Percentiles rank a stretch among this genome's conserved stretches.
Evolutionary conservation across 345 rosid genomes (phyloP).

Genomic region (Limnanthes douglasii): DNA sequence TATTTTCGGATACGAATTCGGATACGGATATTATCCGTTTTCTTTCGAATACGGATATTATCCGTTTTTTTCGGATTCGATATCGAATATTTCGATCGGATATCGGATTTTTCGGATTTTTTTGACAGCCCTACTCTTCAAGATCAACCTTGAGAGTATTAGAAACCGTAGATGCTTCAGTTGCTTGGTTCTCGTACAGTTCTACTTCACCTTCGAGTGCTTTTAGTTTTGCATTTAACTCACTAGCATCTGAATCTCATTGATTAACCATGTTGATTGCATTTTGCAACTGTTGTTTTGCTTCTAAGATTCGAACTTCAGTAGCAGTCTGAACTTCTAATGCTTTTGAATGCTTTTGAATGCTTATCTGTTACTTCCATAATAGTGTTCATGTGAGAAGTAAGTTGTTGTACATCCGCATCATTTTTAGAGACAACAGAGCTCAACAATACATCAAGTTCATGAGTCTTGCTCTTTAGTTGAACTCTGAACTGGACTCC

Average conservation of each 20-base stretch:
- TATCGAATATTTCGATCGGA: no score
- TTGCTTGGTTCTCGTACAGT: constrained; percentile 32
- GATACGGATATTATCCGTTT: no score
- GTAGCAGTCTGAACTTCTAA: constrained; percentile 32
- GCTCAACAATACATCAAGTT: constrained; percentile 52
- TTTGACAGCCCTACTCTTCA: no score
- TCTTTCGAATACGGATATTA: no score
- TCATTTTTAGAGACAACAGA: constrained; percentile 60
- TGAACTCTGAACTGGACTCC: constrained; percentile 52
- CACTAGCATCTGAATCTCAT: constrained; percentile 40
- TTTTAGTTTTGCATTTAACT: constrained; percentile 45
- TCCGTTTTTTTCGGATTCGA: no score
- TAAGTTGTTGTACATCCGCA: constrained; percentile 28
- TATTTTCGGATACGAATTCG: no score
- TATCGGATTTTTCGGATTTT: no score
- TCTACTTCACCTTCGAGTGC: constrained; percentile 42
- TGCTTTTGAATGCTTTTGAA: constrained; percentile 33
- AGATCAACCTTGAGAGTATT: constrained; percentile 45
- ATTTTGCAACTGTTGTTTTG: constrained; percentile 37
- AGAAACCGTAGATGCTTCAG: constrained; percentile 39
- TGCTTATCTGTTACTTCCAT: constrained; percentile 41
- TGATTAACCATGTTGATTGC: constrained; percentile 27
- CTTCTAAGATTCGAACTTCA: constrained; percentile 20
- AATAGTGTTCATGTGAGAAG: constrained; percentile 27
- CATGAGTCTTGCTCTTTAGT: constrained; percentile 55